These are phyloP conservation scores for Zanthoxylum bungeanum DNA, from an alignment of 345 rosid species.

Conservation along the genomic window DNA sequence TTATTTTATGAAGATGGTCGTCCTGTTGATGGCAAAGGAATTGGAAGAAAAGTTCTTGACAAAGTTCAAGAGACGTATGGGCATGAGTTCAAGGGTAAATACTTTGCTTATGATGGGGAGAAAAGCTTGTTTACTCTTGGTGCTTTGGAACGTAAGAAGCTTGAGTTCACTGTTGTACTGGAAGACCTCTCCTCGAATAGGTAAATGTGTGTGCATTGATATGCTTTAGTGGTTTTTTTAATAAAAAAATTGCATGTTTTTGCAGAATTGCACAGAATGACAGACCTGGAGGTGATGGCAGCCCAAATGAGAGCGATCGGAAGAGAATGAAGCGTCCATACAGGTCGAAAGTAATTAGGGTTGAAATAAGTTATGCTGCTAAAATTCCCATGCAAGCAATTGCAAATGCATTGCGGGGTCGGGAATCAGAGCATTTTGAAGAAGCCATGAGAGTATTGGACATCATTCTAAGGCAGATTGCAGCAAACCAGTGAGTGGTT, in stretches of 20 bases:
- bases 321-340: slow-evolving; percentile 17
- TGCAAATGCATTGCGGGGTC: slow-evolving; percentile 20
- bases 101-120: slow-evolving; percentile 36
- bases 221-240: too few species aligned
- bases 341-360: slow-evolving; percentile 12
- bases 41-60: slow-evolving; percentile 25
- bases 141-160: slow-evolving; percentile 20
- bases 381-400: slow-evolving; percentile 27
- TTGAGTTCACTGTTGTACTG: slow-evolving; percentile 22
- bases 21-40: slow-evolving; percentile 18
- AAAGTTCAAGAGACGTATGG: slow-evolving; percentile 23
- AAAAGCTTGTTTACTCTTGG: slow-evolving; percentile 26
- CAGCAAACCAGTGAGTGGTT: slow-evolving; percentile 17
- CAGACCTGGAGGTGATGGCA: background rate
- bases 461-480: slow-evolving; percentile 21
- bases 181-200: slow-evolving; percentile 18
- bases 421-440: slow-evolving; percentile 17
- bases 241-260: too few species aligned
- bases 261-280: background rate
- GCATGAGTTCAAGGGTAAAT: slow-evolving; percentile 23
- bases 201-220: background rate
- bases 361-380: slow-evolving; percentile 26
- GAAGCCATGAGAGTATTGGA: slow-evolving; percentile 30
- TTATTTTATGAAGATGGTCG: slow-evolving; percentile 23
- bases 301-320: background rate